Evolutionary conservation across 495 filamentous ascomycete genomes (phyloP).

Genomic region (Poronia punctata): DNA sequence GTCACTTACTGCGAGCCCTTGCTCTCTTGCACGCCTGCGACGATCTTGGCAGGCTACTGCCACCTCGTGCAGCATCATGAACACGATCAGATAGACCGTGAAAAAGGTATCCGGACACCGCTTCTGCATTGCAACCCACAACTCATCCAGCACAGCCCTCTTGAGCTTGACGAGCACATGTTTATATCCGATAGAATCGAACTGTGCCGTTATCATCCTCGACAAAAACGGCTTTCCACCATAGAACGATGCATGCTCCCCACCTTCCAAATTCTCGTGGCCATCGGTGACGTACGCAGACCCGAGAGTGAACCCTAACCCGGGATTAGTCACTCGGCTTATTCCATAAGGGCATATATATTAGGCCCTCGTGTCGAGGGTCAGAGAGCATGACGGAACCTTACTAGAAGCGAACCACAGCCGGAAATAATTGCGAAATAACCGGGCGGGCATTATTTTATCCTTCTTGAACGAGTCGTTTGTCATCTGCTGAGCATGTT

Average conservation of each 20-base stretch:
- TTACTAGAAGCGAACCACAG: slow-evolving; percentile 39
- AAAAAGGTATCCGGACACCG: slow-evolving; percentile 30
- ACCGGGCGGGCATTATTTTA: slow-evolving; percentile 6
- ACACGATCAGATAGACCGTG: slow-evolving; percentile 34
- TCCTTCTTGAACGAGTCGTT: slow-evolving; percentile 2
- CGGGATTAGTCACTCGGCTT: not conserved
- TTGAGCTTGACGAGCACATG: slow-evolving; percentile 23
- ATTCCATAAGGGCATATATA: too few relatives aligned
- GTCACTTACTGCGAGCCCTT: slow-evolving; percentile 14
- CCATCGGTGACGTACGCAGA: slow-evolving; percentile 31
- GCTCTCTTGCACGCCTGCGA: slow-evolving; percentile 21
- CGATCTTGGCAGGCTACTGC: slow-evolving; percentile 23
- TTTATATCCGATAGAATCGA: slow-evolving; percentile 38
- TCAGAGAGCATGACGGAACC: slow-evolving; percentile 3
- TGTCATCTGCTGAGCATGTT: slow-evolving; percentile 1
- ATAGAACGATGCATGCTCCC: not conserved
- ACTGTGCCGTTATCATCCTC: slow-evolving; percentile 43
- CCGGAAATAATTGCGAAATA: slow-evolving; percentile 25
- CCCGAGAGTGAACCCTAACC: slow-evolving; percentile 28
- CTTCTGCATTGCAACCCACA: slow-evolving; percentile 27
- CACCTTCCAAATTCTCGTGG: slow-evolving; percentile 22
- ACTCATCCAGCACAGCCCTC: slow-evolving; percentile 20
- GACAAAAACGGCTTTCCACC: slow-evolving; percentile 25
- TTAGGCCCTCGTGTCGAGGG: slow-evolving; percentile 1
- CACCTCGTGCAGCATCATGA: slow-evolving; percentile 31